These are phyloP conservation scores for Monosporascus ibericus DNA, from an alignment of 2,329 filamentous ascomycete genomes.

Conservation along the genomic window DNA sequence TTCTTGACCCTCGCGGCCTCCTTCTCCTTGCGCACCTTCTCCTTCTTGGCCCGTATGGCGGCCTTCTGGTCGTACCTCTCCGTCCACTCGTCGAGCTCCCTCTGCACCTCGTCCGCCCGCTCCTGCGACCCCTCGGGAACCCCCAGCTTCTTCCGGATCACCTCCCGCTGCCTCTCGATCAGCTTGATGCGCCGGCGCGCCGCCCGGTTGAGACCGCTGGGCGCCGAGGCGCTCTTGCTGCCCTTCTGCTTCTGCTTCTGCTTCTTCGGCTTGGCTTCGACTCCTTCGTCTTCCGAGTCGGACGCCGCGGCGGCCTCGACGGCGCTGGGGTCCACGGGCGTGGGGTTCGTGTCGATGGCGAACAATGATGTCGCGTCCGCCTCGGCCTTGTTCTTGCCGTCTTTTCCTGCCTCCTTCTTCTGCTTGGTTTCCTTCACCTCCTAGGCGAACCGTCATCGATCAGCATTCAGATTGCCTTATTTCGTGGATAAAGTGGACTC, in stretches of 20 bases:
- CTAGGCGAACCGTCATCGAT: conserved; percentile 49
- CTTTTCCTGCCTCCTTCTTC: conserved; percentile 67
- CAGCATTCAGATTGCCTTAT: conserved; percentile 54
- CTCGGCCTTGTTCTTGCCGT: conserved; percentile 47
- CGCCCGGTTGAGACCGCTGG: conserved; percentile 18
- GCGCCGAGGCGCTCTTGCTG: not conserved
- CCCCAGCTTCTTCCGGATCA: conserved; percentile 18
- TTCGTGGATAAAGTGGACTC: not conserved
- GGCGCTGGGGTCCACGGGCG: conserved; percentile 10
- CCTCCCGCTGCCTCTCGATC: conserved; percentile 20
- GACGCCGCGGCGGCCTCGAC: not conserved
- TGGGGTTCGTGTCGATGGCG: conserved; percentile 20
- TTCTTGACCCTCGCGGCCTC: conserved; percentile 11
- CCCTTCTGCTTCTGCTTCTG: not conserved
- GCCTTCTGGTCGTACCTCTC: conserved; percentile 10
- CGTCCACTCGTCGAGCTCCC: conserved; percentile 15
- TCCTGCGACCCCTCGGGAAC: conserved; percentile 13
- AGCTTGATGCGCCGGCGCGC: conserved; percentile 21
- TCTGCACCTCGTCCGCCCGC: conserved; percentile 18
- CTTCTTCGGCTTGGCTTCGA: not conserved
- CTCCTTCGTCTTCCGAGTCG: conserved; percentile 4
- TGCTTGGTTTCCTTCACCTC: conserved; percentile 62
- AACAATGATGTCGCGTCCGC: conserved; percentile 12
- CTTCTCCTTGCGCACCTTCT: conserved; percentile 12
- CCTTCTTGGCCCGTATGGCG: conserved; percentile 12